Conservation (phyloP, 805 yeast species). For the Henningerozyma blattae region DNA sequence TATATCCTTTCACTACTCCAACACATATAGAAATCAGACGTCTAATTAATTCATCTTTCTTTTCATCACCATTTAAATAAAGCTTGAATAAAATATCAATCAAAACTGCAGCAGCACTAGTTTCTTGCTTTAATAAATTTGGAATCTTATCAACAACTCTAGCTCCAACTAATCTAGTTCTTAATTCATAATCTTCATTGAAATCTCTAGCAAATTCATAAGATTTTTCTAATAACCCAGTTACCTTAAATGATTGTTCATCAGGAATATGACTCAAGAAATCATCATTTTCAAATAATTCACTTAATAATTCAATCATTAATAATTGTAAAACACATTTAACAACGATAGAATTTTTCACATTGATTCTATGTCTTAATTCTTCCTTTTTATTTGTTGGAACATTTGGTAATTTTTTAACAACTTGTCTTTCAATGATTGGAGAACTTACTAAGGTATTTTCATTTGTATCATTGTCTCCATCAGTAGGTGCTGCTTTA, state of each 20-base stretch:
- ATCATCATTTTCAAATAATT: slow-evolving; percentile 56
- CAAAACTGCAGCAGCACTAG: slow-evolving; percentile 78
- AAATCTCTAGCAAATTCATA: slow-evolving; percentile 77
- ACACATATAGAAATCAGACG: slow-evolving; percentile 55
- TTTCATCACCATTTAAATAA: slow-evolving; percentile 38
- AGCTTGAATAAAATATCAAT: slow-evolving; percentile 70
- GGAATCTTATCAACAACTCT: slow-evolving; percentile 91
- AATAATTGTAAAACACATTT: slow-evolving; percentile 85
- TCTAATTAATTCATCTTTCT: slow-evolving; percentile 33
- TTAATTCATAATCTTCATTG: slow-evolving; percentile 76
- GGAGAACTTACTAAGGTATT: not conserved
- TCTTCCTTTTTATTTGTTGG: slow-evolving; percentile 20
- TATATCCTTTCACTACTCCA: slow-evolving; percentile 56
- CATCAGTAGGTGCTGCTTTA: not conserved
- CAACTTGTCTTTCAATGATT: no score
- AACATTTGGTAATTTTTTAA: slow-evolving; percentile 1
- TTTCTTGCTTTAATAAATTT: slow-evolving; percentile 82
- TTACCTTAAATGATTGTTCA: slow-evolving; percentile 44
- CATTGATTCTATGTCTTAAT: slow-evolving; percentile 33
- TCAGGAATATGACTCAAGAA: slow-evolving; percentile 66
- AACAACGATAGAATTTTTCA: slow-evolving; percentile 70
- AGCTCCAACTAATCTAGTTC: slow-evolving; percentile 83
- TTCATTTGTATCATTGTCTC: not conserved
- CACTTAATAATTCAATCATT: slow-evolving; percentile 78
- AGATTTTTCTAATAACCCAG: slow-evolving; percentile 50